Evolutionary conservation across 2,329 filamentous ascomycete genomes (phyloP), one percentile per base, ranked within the genome.

Genomic region (Neoarthrinium moseri): DNA sequence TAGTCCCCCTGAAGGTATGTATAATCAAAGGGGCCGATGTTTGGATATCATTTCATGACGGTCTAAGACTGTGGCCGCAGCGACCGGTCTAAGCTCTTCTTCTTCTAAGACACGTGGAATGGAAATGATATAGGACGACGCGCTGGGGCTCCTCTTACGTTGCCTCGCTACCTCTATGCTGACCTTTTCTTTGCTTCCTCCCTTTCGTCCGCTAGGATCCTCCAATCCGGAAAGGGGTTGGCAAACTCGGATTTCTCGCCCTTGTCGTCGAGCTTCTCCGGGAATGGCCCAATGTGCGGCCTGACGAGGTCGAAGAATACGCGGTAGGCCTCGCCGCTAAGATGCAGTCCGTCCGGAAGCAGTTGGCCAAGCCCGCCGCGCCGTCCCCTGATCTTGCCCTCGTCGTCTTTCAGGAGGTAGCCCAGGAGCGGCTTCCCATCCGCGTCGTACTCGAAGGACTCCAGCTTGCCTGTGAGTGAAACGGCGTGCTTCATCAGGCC

Each of bases 401-500:
- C 70, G n/a, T n/a, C n/a, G n/a, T n/a, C n/a, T n/a, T n/a, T n/a
- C n/a, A n/a, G n/a, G 52, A 68, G 71, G 21, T 77, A 73, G 2
- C 79, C 78, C 24, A 81, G 69, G 56, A 67, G 64, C 13, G 71
- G 68, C 6, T 65, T 70, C 5, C 66, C 70, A 36, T 65, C 55
- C 39, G 52, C 70, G 44, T 83, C 75, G 59, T 35, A 45, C 4
- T 65, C 71, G 33, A 65, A 52, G 30, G 51, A 69, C 43, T 83
- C 75, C 58, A 83, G 86, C 39, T 75, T 68, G 55, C 62, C 80
- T 61, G 66, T 80, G 67, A 67, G 80, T 62, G 63, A 76, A 63
- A 66, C 80, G 71, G 65, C 91, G 77, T 80, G 74, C 45, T 80
- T 73, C 83, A 95, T 89, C 56, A 96, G 77, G 0, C 81, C 82